Percentiles rank a stretch among this genome's conserved stretches.
These are phyloP conservation scores for Arthroderma sp. DNA, from an alignment of 2,329 filamentous ascomycete genomes.

Conservation along the genomic window DNA sequence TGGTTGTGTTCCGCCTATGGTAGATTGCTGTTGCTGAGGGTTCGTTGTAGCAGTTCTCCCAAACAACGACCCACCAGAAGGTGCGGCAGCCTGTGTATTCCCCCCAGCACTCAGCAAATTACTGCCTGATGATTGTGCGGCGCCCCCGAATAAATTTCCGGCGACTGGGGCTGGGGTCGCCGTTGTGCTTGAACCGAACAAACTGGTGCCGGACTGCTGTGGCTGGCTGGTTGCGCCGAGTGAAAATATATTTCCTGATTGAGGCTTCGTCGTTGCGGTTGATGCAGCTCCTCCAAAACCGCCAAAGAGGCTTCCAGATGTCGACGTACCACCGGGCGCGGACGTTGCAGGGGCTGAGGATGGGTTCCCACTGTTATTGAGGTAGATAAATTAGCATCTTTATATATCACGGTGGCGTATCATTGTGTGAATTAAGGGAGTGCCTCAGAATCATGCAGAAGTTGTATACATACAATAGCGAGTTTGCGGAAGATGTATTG, in stretches of 20 bases:
- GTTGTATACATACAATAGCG: conserved; percentile 11
- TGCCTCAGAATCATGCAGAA: too few relatives aligned
- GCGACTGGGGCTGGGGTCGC: conserved; percentile 3
- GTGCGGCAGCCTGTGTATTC: conserved; percentile 13
- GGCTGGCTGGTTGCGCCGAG: conserved; percentile 1
- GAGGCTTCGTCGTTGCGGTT: too few relatives aligned
- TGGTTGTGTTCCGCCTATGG: too few relatives aligned
- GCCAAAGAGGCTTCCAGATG: conserved; percentile 12
- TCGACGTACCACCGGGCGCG: conserved; percentile 14
- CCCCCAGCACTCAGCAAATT: conserved; percentile 16
- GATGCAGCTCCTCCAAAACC: conserved; percentile 5
- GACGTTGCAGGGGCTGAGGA: conserved; percentile 4
- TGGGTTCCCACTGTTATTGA: conserved; percentile 3
- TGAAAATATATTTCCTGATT: too few relatives aligned
- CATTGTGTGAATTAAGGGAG: too few relatives aligned
- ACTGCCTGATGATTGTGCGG: conserved; percentile 16
- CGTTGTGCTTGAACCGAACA: conserved; percentile 2
- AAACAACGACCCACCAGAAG: conserved; percentile 15
- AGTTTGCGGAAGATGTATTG: conserved; percentile 11
- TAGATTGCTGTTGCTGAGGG: conserved; percentile 4
- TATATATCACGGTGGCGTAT: neutral
- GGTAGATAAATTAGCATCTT: neutral
- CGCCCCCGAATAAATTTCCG: conserved; percentile 4
- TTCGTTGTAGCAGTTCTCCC: conserved; percentile 10
- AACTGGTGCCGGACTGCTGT: neutral